Evolutionary conservation across 1,284 basidiomycete genomes (phyloP).

Genomic region (Trametes polyzona): DNA sequence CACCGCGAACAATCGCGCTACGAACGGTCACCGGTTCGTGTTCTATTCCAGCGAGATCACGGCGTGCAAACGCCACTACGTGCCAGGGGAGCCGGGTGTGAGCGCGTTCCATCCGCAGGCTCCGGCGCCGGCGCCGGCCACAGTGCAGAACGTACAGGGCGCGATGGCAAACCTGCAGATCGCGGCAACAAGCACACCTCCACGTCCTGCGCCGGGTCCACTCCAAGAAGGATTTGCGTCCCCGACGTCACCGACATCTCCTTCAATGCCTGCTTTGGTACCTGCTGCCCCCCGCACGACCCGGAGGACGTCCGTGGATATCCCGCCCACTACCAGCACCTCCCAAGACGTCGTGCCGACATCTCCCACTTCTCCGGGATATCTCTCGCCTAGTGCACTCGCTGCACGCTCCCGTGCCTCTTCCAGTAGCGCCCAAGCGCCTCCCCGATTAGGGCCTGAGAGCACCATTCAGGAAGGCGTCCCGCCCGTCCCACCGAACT

Average conservation of each 20-base stretch:
- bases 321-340: conserved; percentile 6
- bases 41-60: conserved; percentile 81
- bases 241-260: conserved; percentile 12
- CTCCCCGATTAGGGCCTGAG: not conserved
- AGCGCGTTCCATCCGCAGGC: conserved; percentile 47
- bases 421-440: not conserved
- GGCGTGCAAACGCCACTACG: conserved; percentile 73
- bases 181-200: not conserved
- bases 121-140: conserved; percentile 29
- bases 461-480: conserved; percentile 7
- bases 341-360: conserved; percentile 15
- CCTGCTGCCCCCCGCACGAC: conserved; percentile 27
- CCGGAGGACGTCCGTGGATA: conserved; percentile 16
- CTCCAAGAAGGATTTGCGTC: not conserved
- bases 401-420: conserved; percentile 3
- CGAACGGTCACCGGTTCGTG: conserved; percentile 88
- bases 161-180: conserved; percentile 12
- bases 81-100: conserved; percentile 73
- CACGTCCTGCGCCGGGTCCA: not conserved
- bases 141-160: conserved; percentile 1
- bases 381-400: conserved; percentile 10
- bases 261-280: conserved; percentile 23
- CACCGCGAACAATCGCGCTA: conserved; percentile 64
- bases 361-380: not conserved
- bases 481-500: conserved; percentile 34